Evolutionary conservation across 805 yeast species (phyloP).

Genomic region (Blastobotrys parvus): DNA sequence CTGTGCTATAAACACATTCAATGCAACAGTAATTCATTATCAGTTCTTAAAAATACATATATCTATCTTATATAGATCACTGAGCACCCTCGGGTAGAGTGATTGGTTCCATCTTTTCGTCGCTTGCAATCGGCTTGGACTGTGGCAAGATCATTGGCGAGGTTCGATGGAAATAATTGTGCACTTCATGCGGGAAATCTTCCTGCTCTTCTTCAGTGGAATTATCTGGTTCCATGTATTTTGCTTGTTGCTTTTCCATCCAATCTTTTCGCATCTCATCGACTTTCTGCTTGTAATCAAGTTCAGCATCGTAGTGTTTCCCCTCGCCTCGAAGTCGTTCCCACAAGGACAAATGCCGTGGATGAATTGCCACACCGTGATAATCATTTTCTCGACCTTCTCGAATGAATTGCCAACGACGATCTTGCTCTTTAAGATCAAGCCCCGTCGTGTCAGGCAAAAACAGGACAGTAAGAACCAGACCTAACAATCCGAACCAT

Average conservation of each 20-base stretch:
- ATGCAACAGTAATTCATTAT: no score
- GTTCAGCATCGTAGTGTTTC: conserved; percentile 31
- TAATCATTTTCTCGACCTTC: conserved; percentile 31
- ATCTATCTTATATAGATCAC: no score
- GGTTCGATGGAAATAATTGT: conserved; percentile 29
- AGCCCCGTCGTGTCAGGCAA: conserved; percentile 33
- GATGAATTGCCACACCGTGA: conserved; percentile 33
- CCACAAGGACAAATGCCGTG: conserved; percentile 29
- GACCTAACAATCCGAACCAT: conserved; percentile 33
- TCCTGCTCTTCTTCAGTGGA: conserved; percentile 13
- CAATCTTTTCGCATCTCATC: conserved; percentile 30
- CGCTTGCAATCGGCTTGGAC: not conserved
- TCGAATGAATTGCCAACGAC: conserved; percentile 29
- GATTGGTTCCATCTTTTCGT: conserved; percentile 1
- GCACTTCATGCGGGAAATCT: conserved; percentile 24
- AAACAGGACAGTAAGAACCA: conserved; percentile 27
- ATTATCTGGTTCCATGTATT: conserved; percentile 15
- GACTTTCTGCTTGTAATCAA: conserved; percentile 31
- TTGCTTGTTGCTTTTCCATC: conserved; percentile 27
- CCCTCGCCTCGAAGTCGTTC: conserved; percentile 28
- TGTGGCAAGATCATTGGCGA: conserved; percentile 27
- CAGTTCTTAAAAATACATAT: no score
- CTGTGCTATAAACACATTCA: no score
- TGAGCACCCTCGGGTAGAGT: not conserved
- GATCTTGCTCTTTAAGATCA: conserved; percentile 31